Evolutionary conservation across 345 rosid species (phyloP), one percentile per base, ranked within the genome.

Genomic region (Melaleuca alternifolia): DNA sequence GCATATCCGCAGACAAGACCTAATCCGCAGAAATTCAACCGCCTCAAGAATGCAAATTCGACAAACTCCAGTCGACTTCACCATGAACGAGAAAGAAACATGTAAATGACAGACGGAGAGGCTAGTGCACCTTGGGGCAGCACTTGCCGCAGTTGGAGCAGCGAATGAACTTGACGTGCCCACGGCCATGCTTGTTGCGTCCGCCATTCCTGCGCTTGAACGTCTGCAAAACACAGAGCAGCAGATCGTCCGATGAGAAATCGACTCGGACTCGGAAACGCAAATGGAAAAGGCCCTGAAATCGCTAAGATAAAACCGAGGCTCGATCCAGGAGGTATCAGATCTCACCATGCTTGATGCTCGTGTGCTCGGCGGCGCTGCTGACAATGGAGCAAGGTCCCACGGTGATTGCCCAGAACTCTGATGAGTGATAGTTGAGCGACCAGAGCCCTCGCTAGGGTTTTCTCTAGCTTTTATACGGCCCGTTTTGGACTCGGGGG

Each of bases 161-260:
- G 88, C 98, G 96, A 48, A 96, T 94, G 86, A 94, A 93, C 83
- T 96, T 96, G 87, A 94, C 96, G 57, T 96, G 99, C 13, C 98
- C 99, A n/a, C 98, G 96, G 87, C 98, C 96, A 87, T 96, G 97
- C 97, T 96, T 96, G 95, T 95, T 95, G 84, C 99, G 94, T 33
- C 98, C 99, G 54, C 96, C 96, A 26, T 95, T 96, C 91, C 98
- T 92, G 26, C 98, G 94, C 94, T 96, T 96, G 94, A 95, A 95
- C 5, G 98, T 94, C 99, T 96, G 88, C 54, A 13, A 71, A 71
- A 71, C 48, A 71, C 79, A 30, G 46, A 71, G 79, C 48, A 33
- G 37, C 75, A 4, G 79, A 71, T 37, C 48, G 79, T 37, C 79
- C 79, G 26, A 41, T 18, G 79, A 71, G 79, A 71, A 46, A 3